These are phyloP conservation scores for Porcisia hertigi DNA, from an alignment of 208 protist genomes.

Conservation along the genomic window DNA sequence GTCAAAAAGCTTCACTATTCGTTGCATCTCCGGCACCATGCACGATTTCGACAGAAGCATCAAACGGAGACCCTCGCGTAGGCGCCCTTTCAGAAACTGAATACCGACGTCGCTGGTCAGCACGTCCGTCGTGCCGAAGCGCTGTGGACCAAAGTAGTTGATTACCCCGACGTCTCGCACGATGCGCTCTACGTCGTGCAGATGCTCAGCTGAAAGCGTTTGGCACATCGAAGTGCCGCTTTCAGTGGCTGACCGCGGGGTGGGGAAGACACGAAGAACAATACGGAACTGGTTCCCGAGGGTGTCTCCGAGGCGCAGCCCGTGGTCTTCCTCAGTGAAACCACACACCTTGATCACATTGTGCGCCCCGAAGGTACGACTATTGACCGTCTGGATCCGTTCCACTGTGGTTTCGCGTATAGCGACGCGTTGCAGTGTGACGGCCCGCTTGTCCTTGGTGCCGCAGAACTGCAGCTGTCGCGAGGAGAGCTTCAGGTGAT, in stretches of 20 bases:
- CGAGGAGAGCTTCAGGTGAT: constrained; percentile 48
- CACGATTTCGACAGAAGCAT: constrained; percentile 71
- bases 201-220: constrained; percentile 2
- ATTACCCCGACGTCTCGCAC: constrained; percentile 78
- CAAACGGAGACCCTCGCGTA: constrained; percentile 61
- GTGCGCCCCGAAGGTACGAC: constrained; percentile 45
- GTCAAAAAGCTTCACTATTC: constrained; percentile 36
- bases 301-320: constrained; percentile 86
- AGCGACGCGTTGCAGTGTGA: constrained; percentile 93
- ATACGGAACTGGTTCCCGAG: constrained; percentile 93
- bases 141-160: constrained; percentile 96
- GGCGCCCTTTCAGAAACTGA: constrained; percentile 73
- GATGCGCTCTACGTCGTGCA: constrained; percentile 29
- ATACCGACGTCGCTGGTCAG: constrained; percentile 92
- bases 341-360: constrained; percentile 79
- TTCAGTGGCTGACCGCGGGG: neutral
- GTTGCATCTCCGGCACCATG: constrained; percentile 56
- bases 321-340: constrained; percentile 55
- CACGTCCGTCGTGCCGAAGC: constrained; percentile 92
- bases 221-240: neutral
- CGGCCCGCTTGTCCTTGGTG: constrained; percentile 95
- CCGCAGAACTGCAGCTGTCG: constrained; percentile 91
- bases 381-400: constrained; percentile 67
- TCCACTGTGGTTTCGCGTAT: constrained; percentile 66
- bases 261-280: constrained; percentile 71